Conservation (phyloP, 2,329 filamentous ascomycete genomes). For the Diatrype stigma region DNA sequence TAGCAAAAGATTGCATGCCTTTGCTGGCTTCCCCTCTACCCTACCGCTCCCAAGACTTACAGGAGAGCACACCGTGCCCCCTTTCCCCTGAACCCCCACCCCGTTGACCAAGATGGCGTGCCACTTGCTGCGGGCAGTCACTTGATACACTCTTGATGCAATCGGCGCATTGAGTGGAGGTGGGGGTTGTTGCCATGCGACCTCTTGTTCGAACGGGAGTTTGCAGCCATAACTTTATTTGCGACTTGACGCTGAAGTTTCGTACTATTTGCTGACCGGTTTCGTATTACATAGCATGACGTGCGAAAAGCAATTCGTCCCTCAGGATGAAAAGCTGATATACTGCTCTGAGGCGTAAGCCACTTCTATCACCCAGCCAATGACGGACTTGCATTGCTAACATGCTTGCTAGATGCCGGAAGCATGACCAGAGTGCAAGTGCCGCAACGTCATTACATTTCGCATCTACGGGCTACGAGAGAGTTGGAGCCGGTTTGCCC, state of each 20-base stretch:
- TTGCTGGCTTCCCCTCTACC: background rate
- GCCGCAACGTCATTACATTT: constrained; percentile 24
- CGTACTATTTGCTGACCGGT: constrained; percentile 22
- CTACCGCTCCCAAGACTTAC: background rate
- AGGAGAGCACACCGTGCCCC: background rate
- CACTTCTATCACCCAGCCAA: constrained; percentile 11
- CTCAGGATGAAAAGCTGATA: constrained; percentile 51
- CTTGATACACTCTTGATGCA: background rate
- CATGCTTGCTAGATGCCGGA: constrained; percentile 44
- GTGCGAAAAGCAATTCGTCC: constrained; percentile 63
- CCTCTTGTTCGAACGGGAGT: constrained; percentile 4
- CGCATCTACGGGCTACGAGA: constrained; percentile 27
- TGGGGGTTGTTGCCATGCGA: background rate
- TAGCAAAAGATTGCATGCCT: constrained; percentile 18
- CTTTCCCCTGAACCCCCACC: background rate
- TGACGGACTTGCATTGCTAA: constrained; percentile 18
- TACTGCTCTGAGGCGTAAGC: constrained; percentile 63
- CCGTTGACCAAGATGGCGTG: background rate
- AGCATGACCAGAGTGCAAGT: constrained; percentile 44
- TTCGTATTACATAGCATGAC: constrained; percentile 48
- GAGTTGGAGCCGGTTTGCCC: constrained; percentile 34
- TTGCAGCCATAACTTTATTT: constrained; percentile 29
- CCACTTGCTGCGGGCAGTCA: background rate
- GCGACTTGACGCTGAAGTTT: constrained; percentile 5
- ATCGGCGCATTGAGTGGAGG: background rate